These are phyloP conservation scores for Aspergillus brunneoviolaceus DNA, from an alignment of 2,329 filamentous ascomycete species.

Conservation along the genomic window DNA sequence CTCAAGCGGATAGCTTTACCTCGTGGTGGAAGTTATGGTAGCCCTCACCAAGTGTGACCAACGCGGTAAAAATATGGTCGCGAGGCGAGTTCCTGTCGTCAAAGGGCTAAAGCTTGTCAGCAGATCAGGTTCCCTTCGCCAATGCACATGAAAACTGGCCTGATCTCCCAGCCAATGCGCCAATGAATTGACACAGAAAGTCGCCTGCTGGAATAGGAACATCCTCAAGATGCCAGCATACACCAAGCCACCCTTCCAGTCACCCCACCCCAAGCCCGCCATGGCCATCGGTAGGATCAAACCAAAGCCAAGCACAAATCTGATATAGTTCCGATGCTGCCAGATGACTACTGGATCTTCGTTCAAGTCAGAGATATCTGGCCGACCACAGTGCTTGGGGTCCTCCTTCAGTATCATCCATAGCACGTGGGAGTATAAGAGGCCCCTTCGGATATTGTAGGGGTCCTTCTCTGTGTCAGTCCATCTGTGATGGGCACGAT, in stretches of 20 bases:
- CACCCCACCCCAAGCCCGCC: slow-evolving; percentile 73
- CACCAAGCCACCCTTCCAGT: slow-evolving; percentile 77
- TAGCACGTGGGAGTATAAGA: slow-evolving; percentile 7
- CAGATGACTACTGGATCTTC: slow-evolving; percentile 5
- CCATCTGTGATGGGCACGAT: slow-evolving; percentile 12
- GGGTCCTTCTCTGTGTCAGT: slow-evolving; percentile 11
- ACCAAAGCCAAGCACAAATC: slow-evolving; percentile 43
- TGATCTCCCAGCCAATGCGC: slow-evolving; percentile 85
- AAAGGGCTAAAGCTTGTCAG: slow-evolving; percentile 61
- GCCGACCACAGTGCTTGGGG: neutral
- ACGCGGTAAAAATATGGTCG: slow-evolving; percentile 79
- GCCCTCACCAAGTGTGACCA: slow-evolving; percentile 80
- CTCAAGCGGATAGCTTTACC: neutral
- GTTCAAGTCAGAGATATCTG: slow-evolving; percentile 6
- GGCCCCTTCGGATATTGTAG: slow-evolving; percentile 6
- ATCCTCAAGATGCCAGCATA: slow-evolving; percentile 81
- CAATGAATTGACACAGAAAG: slow-evolving; percentile 87
- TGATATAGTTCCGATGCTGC: slow-evolving; percentile 8
- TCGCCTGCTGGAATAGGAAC: slow-evolving; percentile 86
- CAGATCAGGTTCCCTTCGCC: neutral
- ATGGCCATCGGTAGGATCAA: slow-evolving; percentile 71
- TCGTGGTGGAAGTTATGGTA: slow-evolving; percentile 94
- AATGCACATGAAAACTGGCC: neutral
- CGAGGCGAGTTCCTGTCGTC: slow-evolving; percentile 87
- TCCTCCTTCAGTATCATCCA: slow-evolving; percentile 6